Evolutionary conservation across 2,329 filamentous ascomycete genomes (phyloP).

Genomic region (Dothistroma pini): DNA sequence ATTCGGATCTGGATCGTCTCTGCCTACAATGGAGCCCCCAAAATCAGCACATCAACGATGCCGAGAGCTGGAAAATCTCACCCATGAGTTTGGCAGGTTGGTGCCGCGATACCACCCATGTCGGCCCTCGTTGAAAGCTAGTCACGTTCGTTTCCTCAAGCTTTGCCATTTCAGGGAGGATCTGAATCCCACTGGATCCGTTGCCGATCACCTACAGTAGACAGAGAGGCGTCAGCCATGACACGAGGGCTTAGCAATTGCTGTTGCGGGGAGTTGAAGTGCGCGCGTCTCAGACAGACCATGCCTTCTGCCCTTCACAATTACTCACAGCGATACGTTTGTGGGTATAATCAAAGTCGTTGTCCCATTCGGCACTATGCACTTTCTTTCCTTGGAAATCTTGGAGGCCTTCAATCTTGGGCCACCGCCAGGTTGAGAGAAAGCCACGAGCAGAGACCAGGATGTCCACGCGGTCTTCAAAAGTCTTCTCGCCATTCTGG

Average conservation of each 20-base stretch:
- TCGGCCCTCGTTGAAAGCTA: conserved; percentile 39
- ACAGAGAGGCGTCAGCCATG: not conserved
- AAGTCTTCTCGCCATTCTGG: conserved; percentile 25
- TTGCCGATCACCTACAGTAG: not conserved
- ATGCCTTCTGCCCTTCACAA: no score
- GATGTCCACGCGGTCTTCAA: conserved; percentile 35
- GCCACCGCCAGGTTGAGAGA: conserved; percentile 28
- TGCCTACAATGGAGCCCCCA: not conserved
- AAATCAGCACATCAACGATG: not conserved
- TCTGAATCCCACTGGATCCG: conserved; percentile 40
- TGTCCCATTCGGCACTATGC: conserved; percentile 48
- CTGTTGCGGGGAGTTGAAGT: conserved; percentile 34
- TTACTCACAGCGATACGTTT: conserved; percentile 38
- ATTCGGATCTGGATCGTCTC: conserved; percentile 22
- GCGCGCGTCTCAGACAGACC: no score
- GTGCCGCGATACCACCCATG: conserved; percentile 36
- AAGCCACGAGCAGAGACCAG: conserved; percentile 34
- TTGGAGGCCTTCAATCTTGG: conserved; percentile 39
- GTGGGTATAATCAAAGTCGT: conserved; percentile 40
- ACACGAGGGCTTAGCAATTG: conserved; percentile 19
- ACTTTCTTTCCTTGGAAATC: conserved; percentile 43
- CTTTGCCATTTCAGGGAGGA: conserved; percentile 37
- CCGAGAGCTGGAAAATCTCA: not conserved
- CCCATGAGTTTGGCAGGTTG: conserved; percentile 19
- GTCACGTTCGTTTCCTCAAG: conserved; percentile 30